Evolutionary conservation across 306 rosid genomes (phyloP).

Genomic region (Sphenostylis stenocarpa): DNA sequence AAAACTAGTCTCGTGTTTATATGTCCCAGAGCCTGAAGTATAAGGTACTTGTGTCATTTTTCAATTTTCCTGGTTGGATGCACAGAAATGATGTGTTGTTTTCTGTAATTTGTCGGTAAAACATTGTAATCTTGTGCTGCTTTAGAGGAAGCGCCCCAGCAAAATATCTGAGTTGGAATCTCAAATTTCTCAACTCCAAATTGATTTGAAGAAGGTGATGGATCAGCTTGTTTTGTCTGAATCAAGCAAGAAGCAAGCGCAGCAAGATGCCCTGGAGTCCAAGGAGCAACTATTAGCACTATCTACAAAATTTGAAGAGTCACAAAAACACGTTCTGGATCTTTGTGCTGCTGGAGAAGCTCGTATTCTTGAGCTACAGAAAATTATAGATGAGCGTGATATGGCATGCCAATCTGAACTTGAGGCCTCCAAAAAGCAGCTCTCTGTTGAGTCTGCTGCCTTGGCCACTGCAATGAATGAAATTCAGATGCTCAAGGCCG

Average conservation of each 20-base stretch:
- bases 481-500: constrained; percentile 66
- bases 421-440: constrained; percentile 55
- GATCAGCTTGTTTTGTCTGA: constrained; percentile 62
- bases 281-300: constrained; percentile 53
- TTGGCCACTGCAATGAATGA: constrained; percentile 63
- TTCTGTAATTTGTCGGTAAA: background rate
- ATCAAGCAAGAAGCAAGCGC: constrained; percentile 72
- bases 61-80: background rate
- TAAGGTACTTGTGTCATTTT: background rate
- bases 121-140: constrained; percentile 28
- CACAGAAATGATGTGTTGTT: background rate
- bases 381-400: constrained; percentile 51
- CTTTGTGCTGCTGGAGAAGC: constrained; percentile 58
- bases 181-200: constrained; percentile 77
- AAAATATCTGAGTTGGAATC: constrained; percentile 84
- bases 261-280: constrained; percentile 68
- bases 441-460: constrained; percentile 52
- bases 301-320: constrained; percentile 68
- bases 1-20: background rate
- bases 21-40: background rate
- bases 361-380: constrained; percentile 52
- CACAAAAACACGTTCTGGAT: constrained; percentile 59
- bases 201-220: constrained; percentile 65
- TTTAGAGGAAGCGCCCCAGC: constrained; percentile 82
- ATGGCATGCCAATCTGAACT: constrained; percentile 56